These are phyloP conservation scores for Talaromyces nanjingensis DNA, from an alignment of 495 filamentous ascomycete species.

Conservation along the genomic window DNA sequence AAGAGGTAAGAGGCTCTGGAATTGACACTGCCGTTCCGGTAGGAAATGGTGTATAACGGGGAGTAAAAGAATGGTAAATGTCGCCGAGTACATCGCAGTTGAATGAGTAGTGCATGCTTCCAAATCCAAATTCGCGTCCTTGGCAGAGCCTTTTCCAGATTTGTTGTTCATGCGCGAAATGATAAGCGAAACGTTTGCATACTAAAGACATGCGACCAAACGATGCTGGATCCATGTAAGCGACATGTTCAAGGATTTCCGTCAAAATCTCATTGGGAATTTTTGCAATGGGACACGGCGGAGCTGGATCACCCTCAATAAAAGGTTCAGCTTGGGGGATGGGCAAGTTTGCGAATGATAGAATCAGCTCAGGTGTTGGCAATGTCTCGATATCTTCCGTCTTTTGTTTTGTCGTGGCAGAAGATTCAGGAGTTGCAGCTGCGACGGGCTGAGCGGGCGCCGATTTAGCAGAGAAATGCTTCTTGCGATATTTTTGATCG, in stretches of 20 bases:
- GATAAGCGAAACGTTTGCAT: slow-evolving; percentile 79
- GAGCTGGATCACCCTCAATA: slow-evolving; percentile 58
- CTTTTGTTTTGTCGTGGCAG: slow-evolving; percentile 46
- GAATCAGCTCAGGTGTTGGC: slow-evolving; percentile 63
- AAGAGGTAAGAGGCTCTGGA: slow-evolving; percentile 31
- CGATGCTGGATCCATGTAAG: slow-evolving; percentile 67
- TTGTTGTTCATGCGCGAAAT: slow-evolving; percentile 76
- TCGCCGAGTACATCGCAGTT: slow-evolving; percentile 54
- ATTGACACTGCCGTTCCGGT: slow-evolving; percentile 22
- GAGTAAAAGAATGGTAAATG: slow-evolving; percentile 37
- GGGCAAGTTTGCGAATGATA: slow-evolving; percentile 58
- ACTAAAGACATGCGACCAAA: slow-evolving; percentile 75
- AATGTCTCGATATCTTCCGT: slow-evolving; percentile 30
- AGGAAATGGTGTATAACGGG: slow-evolving; percentile 38
- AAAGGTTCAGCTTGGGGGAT: slow-evolving; percentile 53
- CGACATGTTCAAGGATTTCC: slow-evolving; percentile 63
- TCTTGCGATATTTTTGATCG: slow-evolving; percentile 78
- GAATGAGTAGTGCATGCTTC: slow-evolving; percentile 78
- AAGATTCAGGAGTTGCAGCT: slow-evolving; percentile 43
- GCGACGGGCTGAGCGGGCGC: slow-evolving; percentile 42
- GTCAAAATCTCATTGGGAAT: slow-evolving; percentile 80
- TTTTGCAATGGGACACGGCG: slow-evolving; percentile 68
- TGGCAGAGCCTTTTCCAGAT: slow-evolving; percentile 80
- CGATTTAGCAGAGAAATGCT: slow-evolving; percentile 70
- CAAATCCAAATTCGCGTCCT: slow-evolving; percentile 66